Evolutionary conservation across 129 eudicot species (phyloP).

Genomic region (Ambrosia trifida): DNA sequence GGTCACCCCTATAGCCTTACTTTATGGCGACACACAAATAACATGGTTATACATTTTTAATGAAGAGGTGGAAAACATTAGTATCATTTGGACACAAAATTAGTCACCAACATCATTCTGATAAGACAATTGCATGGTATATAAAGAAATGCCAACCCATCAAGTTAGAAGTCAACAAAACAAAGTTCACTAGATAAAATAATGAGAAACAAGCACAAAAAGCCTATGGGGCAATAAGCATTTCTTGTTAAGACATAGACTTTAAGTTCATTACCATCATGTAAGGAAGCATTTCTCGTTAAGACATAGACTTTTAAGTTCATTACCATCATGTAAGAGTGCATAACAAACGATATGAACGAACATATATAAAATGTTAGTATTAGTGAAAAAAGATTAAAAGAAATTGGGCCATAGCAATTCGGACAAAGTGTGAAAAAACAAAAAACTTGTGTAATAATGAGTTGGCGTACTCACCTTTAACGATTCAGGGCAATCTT

Average conservation of each 20-base stretch:
- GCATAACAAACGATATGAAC: background rate
- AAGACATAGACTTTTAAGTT: background rate
- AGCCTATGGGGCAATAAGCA: background rate
- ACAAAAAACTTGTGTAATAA: background rate
- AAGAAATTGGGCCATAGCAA: no score
- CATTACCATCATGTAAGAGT: background rate
- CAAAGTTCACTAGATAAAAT: background rate
- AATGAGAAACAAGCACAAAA: background rate
- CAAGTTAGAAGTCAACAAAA: background rate
- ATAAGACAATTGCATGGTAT: background rate
- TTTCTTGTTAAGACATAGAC: background rate
- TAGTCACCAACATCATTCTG: no score
- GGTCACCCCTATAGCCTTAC: no score
- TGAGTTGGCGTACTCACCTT: slow-evolving; percentile 43
- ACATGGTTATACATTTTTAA: background rate
- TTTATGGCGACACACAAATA: background rate
- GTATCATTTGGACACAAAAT: no score
- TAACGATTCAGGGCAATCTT: slow-evolving; percentile 59
- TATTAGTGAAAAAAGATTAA: background rate
- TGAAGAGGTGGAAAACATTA: background rate
- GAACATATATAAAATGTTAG: background rate
- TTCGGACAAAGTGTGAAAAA: no score
- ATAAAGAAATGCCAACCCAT: background rate
- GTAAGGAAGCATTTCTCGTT: background rate
- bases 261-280: background rate